Evolutionary conservation across 2,329 filamentous ascomycete species (phyloP).

Genomic region (Neopestalotiopsis clavispora): DNA sequence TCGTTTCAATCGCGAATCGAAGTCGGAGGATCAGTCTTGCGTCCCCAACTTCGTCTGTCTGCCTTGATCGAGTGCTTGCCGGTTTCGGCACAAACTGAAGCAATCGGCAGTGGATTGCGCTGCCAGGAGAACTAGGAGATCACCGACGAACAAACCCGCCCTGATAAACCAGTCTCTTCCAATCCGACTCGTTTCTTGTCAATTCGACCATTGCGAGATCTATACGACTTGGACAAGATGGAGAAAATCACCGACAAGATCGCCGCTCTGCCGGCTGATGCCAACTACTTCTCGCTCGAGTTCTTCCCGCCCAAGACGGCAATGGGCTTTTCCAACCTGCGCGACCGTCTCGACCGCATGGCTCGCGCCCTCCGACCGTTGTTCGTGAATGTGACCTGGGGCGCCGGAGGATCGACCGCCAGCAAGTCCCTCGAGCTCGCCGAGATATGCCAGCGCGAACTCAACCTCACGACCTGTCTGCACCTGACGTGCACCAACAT

Average conservation of each 20-base stretch:
- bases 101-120: background rate
- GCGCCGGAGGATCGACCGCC: conserved; percentile 90
- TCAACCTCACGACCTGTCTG: conserved; percentile 91
- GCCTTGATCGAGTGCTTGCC: background rate
- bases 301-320: conserved; percentile 99
- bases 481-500: conserved; percentile 99
- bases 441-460: conserved; percentile 90
- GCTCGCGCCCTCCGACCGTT: conserved; percentile 86
- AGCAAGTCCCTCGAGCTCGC: conserved; percentile 91
- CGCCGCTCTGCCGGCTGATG: conserved; percentile 80
- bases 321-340: conserved; percentile 94
- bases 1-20: background rate
- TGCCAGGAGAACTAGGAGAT: background rate
- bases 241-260: conserved; percentile 96
- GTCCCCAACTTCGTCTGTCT: background rate
- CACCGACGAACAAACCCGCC: background rate
- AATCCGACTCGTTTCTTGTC: background rate
- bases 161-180: background rate
- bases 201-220: background rate
- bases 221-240: conserved; percentile 49
- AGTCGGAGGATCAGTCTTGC: background rate
- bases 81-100: background rate
- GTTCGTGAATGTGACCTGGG: conserved; percentile 98
- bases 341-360: conserved; percentile 94
- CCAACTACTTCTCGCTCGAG: conserved; percentile 92